Conservation (phyloP, 2,329 filamentous ascomycete species). For the Venturia aucupariae region DNA sequence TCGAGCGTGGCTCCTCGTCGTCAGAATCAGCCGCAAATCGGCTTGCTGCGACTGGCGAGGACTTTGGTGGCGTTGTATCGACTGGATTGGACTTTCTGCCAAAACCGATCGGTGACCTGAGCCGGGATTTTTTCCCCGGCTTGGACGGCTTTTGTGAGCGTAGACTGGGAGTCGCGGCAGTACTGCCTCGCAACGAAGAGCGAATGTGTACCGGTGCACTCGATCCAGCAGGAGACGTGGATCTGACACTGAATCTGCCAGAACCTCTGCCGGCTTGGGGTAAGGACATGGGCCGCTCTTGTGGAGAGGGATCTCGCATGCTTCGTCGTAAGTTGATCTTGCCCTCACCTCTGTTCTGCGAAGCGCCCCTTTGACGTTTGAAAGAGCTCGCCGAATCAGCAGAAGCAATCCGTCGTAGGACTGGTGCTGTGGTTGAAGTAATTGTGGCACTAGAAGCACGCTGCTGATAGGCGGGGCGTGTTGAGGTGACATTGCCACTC, state of each 20-base stretch:
- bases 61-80: slow-evolving; percentile 26
- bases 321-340: slow-evolving; percentile 58
- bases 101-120: slow-evolving; percentile 47
- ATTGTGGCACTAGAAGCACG: neutral
- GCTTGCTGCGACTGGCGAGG: slow-evolving; percentile 24
- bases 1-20: slow-evolving; percentile 27
- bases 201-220: slow-evolving; percentile 29
- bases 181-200: slow-evolving; percentile 16
- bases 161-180: neutral
- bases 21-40: slow-evolving; percentile 63
- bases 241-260: slow-evolving; percentile 60
- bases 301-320: slow-evolving; percentile 49
- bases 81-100: slow-evolving; percentile 49
- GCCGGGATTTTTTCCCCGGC: slow-evolving; percentile 18
- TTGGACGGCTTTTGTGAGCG: neutral
- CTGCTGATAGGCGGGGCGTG: neutral
- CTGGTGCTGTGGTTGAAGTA: slow-evolving; percentile 22
- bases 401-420: slow-evolving; percentile 31
- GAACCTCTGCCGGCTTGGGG: slow-evolving; percentile 22
- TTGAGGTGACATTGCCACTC: neutral
- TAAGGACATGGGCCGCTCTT: neutral
- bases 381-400: slow-evolving; percentile 62
- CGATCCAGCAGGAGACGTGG: slow-evolving; percentile 57
- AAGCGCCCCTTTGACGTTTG: slow-evolving; percentile 49
- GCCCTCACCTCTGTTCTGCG: slow-evolving; percentile 30